These are phyloP conservation scores for Nicotiana attenuata DNA, from an alignment of 257 asterid genomes.

Conservation along the genomic window DNA sequence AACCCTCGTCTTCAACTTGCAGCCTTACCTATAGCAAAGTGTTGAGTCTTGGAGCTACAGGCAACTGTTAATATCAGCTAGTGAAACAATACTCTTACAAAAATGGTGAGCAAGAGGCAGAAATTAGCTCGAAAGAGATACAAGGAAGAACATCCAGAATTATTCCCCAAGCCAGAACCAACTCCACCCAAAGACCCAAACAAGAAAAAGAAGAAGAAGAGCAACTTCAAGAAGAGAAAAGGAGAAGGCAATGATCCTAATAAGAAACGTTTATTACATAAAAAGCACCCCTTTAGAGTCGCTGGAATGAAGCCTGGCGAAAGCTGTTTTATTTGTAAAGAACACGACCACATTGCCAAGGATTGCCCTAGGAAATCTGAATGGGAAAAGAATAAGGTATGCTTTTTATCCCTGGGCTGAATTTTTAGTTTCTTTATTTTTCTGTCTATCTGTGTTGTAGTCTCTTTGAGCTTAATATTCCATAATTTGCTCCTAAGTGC, in stretches of 20 bases:
- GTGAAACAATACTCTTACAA: neutral
- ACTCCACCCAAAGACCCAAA: conserved; percentile 63
- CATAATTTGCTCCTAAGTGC: neutral
- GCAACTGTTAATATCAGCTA: neutral
- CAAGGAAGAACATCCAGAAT: conserved; percentile 65
- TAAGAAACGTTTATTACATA: conserved; percentile 25
- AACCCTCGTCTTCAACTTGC: neutral
- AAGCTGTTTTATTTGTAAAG: conserved; percentile 83
- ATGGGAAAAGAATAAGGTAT: conserved; percentile 95
- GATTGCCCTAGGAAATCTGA: conserved; percentile 64
- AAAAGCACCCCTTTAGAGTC: conserved; percentile 68
- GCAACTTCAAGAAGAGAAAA: conserved; percentile 51
- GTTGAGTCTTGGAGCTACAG: neutral
- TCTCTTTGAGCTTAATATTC: neutral
- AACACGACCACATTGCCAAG: conserved; percentile 72
- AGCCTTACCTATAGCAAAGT: neutral
- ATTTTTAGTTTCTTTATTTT: neutral
- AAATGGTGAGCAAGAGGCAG: conserved; percentile 81
- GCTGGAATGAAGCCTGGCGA: conserved; percentile 98
- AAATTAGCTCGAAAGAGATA: conserved; percentile 47
- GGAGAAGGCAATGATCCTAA: conserved; percentile 32
- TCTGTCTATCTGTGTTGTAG: neutral
- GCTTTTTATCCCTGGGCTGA: neutral
- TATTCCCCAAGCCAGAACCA: conserved; percentile 64
- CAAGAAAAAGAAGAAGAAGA: conserved; percentile 46